A percentile compares a stretch with the other conserved stretches of the same genome.
phyloP scores from a whole-genome alignment of 805 yeast species.

The Candida railenensis region DNA sequence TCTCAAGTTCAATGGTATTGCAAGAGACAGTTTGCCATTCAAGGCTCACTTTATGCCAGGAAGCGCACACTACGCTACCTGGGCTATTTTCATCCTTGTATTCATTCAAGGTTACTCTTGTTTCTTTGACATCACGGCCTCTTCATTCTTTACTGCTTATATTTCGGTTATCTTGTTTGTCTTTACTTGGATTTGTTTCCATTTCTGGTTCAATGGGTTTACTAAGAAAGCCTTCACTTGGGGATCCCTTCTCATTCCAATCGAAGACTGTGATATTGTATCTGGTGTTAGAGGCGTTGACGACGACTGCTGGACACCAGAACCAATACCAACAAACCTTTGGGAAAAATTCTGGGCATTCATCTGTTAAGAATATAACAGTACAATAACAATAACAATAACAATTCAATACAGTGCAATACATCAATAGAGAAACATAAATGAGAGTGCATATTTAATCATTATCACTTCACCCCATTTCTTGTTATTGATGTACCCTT shows the following conservation, averaged over 20 bases:
- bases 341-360: slow-evolving; percentile 58
- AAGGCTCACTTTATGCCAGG: slow-evolving; percentile 72
- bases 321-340: slow-evolving; percentile 46
- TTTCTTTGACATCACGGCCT: slow-evolving; percentile 55
- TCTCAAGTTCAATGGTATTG: slow-evolving; percentile 58
- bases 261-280: slow-evolving; percentile 68
- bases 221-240: slow-evolving; percentile 26
- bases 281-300: slow-evolving; percentile 66
- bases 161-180: slow-evolving; percentile 64
- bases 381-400: neutral
- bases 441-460: too few species aligned
- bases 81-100: slow-evolving; percentile 53
- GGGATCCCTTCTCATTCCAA: slow-evolving; percentile 43
- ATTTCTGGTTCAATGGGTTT: slow-evolving; percentile 47
- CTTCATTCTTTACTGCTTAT: slow-evolving; percentile 67
- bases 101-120: slow-evolving; percentile 72
- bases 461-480: too few species aligned
- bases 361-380: slow-evolving; percentile 23
- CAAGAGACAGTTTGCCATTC: slow-evolving; percentile 70
- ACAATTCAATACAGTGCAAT: neutral
- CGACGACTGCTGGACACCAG: slow-evolving; percentile 55
- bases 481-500: neutral
- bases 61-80: slow-evolving; percentile 61
- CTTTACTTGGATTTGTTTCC: slow-evolving; percentile 54
- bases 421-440: neutral